Base-by-base conservation (phyloP, 228 moss, liverwort and hornwort genomes). In the Sphagnum fallax region DNA sequence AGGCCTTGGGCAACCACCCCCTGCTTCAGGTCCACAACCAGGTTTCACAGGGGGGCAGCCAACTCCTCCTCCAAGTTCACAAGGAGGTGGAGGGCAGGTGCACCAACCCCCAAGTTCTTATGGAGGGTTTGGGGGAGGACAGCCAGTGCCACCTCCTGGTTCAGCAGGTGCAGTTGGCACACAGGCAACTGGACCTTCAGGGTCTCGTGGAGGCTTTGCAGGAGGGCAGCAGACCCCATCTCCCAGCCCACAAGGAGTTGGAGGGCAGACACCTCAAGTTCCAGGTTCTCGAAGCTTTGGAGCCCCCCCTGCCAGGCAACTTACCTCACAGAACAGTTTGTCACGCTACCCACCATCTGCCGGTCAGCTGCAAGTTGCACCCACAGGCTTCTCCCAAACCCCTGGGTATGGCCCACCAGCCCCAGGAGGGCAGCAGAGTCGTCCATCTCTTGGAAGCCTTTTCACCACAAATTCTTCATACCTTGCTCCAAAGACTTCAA, bases 321-420 rank as follows among this genome's bases (percentile, higher is more conserved):
- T 82, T 61, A 82, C 79, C 53, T 76, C 83, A 47, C 86, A 83
- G 5, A 75, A 80, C 58, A 87, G 80, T 72, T 49, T 87, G 64
- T 74, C 80, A 62, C 80, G 86, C 58, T 80, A 87, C 74, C 86
- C 86, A 67, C 78, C 86, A n/a, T 82, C 86, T 48, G 79, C 73
- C 62, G 80, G 80, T 61, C 86, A 87, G 83, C 67, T 87, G 1
- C 86, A 87, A 74, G 86, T 87, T 48, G 76, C 86, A 49, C 86
- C 86, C 51, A 80, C 83, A 47, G 86, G 86, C 48, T 60, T 75
- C 8, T 76, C 74, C 63, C 78, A 74, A 66, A 82, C 80, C 75
- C 77, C 75, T 51, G 78, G 75, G 75, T 75, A 80, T 14, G 78
- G 75, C 62, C 80, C 80, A 52, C 83, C 83, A 0, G 80, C 82